Base-by-base conservation (phyloP, 495 filamentous ascomycete genomes). In the Penicillium paradoxum region DNA sequence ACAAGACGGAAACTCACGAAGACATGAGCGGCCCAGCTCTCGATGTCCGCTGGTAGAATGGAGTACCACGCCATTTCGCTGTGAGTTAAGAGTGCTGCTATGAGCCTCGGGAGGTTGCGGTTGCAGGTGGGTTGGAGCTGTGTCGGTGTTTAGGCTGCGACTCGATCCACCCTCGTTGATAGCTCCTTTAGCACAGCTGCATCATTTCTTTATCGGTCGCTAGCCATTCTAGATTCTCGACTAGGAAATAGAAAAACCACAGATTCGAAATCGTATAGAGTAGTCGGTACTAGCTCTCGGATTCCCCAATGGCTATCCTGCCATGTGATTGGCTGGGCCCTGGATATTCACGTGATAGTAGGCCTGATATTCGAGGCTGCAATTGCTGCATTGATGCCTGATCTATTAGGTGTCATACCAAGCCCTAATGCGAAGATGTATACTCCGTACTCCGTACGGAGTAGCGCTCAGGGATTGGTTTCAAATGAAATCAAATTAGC, bases 51-150 rank as follows among this genome's bases (percentile, higher is more conserved):
- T 14, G 85, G 85, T 34, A 88, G 74, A 53, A 88, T 78, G 8
- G 83, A 87, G 57, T 84, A 84, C 74, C 78, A 82, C 25, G 79
- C 75, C 84, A 87, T 87, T 36, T 6, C 21, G 33, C 22, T 2
- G 27, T 34, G 32, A 7, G 30, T 24, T 40, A 22, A 13, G n/a
- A 18, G 29, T 32, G 15, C 32, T 48, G 24, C 24, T 27, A 8
- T 36, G 21, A 19, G 24, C 36, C 46, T 49, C 46, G 49, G 49
- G 38, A 25, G 21, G 46, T 7, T 47, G 24, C 46, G 46, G 46
- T 49, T 49, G 33, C 33, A 38, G 33, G 45, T 34, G 45, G 45
- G 45, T 49, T 38, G 45, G 45, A 27, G 45, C 19, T 49, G 33
- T 15, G 33, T 24, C 11, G 24, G 18, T 38, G 33, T 13, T 24